A percentile compares a stretch with the other conserved stretches of the same genome.
Conservation (phyloP, 2,329 filamentous ascomycete species). For the Penicillium sp. region DNA sequence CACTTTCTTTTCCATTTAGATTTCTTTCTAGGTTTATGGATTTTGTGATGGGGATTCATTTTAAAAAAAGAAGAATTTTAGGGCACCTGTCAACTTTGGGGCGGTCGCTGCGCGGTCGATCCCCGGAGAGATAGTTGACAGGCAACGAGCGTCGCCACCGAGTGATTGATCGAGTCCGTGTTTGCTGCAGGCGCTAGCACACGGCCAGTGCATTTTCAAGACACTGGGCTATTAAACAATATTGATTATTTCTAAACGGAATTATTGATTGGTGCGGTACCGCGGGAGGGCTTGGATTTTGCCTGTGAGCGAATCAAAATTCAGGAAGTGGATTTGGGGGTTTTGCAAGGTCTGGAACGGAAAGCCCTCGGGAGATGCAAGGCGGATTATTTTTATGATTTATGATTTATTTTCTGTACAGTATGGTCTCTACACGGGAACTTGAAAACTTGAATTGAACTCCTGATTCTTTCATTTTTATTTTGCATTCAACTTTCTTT, state of each 20-base stretch:
- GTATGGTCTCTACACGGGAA: not conserved
- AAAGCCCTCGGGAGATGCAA: slow-evolving; percentile 19
- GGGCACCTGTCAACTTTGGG: slow-evolving; percentile 24
- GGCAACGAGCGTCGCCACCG: slow-evolving; percentile 8
- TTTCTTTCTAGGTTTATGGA: not conserved
- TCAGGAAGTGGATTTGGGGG: not conserved
- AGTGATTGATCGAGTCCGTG: slow-evolving; percentile 1
- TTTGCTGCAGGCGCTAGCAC: slow-evolving; percentile 20
- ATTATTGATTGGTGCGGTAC: slow-evolving; percentile 18
- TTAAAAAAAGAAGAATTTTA: slow-evolving; percentile 11
- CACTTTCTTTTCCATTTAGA: not conserved
- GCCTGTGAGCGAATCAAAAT: slow-evolving; percentile 10
- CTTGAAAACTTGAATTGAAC: no score
- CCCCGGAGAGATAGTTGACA: slow-evolving; percentile 21
- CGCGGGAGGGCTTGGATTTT: slow-evolving; percentile 7
- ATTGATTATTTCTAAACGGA: slow-evolving; percentile 1
- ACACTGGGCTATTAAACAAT: slow-evolving; percentile 17
- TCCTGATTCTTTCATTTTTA: not conserved
- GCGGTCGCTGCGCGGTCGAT: slow-evolving; percentile 32
- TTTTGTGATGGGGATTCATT: not conserved
- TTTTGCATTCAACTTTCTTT: not conserved
- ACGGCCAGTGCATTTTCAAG: slow-evolving; percentile 25
- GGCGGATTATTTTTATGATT: slow-evolving; percentile 14
- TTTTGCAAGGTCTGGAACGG: slow-evolving; percentile 17
- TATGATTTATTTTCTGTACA: not conserved